phyloP scores from a whole-genome alignment of 2,329 filamentous ascomycete species.

The Penicillium hesseltinei region DNA sequence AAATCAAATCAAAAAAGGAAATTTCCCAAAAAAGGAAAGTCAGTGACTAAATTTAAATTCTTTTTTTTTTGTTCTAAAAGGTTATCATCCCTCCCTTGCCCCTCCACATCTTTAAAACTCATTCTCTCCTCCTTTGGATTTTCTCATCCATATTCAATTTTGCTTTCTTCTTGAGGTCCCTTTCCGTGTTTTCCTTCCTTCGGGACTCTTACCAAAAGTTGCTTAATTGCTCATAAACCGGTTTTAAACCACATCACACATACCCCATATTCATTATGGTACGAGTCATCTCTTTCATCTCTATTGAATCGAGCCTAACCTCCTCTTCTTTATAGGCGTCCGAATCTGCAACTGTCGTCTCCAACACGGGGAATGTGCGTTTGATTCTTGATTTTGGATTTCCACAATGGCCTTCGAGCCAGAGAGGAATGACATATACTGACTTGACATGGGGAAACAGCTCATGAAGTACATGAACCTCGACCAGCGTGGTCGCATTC shows the following conservation, averaged over 20 bases:
- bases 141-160: constrained; percentile 17
- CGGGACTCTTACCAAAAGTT: constrained; percentile 3
- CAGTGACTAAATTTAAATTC: constrained; percentile 31
- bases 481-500: constrained; percentile 81
- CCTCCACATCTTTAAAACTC: constrained; percentile 29
- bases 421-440: constrained; percentile 40
- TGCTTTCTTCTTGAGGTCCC: constrained; percentile 14
- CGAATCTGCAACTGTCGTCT: constrained; percentile 42
- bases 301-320: not conserved
- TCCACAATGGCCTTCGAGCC: constrained; percentile 32
- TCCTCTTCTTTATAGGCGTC: constrained; percentile 30
- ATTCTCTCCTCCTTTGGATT: constrained; percentile 25
- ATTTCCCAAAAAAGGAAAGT: constrained; percentile 6
- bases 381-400: constrained; percentile 31
- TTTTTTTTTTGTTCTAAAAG: not conserved
- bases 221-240: constrained; percentile 12
- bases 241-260: constrained; percentile 13
- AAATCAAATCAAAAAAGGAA: constrained; percentile 4
- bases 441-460: constrained; percentile 52
- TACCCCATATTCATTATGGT: constrained; percentile 31
- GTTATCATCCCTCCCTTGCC: constrained; percentile 20
- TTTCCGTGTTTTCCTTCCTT: constrained; percentile 19
- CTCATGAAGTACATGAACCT: constrained; percentile 89
- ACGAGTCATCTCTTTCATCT: constrained; percentile 10
- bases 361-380: constrained; percentile 49